Conservation (phyloP, 306 rosid genomes). For the Styphnolobium japonicum region DNA sequence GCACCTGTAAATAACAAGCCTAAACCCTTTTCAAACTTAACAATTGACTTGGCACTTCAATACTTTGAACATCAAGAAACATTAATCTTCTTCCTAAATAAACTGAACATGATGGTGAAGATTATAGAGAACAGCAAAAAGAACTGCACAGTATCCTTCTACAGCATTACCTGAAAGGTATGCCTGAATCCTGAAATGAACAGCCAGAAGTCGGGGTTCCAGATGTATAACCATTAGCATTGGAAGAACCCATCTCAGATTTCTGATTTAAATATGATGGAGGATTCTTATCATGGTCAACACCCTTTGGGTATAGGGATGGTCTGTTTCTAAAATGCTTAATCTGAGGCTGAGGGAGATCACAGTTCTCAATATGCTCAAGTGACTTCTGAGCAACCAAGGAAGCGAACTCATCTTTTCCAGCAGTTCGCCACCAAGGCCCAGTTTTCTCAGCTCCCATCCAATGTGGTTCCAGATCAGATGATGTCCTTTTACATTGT, state of each 20-base stretch:
- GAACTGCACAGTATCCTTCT: background rate
- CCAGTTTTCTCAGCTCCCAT: slow-evolving; percentile 49
- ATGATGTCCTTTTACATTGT: slow-evolving; percentile 40
- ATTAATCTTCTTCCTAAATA: background rate
- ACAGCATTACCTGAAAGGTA: slow-evolving; percentile 43
- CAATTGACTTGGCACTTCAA: background rate
- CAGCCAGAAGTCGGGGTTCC: slow-evolving; percentile 42
- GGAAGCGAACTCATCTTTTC: slow-evolving; percentile 77
- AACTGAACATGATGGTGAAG: background rate
- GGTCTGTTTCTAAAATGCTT: slow-evolving; percentile 36
- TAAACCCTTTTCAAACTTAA: background rate
- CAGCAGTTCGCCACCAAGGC: slow-evolving; percentile 82
- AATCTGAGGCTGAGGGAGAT: slow-evolving; percentile 74
- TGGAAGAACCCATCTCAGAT: slow-evolving; percentile 36
- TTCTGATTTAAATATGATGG: slow-evolving; percentile 45
- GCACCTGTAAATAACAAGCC: background rate
- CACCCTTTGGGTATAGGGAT: slow-evolving; percentile 29
- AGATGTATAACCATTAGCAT: slow-evolving; percentile 32
- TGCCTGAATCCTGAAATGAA: slow-evolving; percentile 44
- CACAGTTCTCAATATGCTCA: slow-evolving; percentile 75
- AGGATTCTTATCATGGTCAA: slow-evolving; percentile 37
- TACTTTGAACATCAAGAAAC: background rate
- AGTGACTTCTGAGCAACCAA: slow-evolving; percentile 82
- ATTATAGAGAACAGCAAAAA: background rate
- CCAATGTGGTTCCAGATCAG: slow-evolving; percentile 56